phyloP scores from a whole-genome alignment of 345 rosid species.

The Eucalyptus albens region DNA sequence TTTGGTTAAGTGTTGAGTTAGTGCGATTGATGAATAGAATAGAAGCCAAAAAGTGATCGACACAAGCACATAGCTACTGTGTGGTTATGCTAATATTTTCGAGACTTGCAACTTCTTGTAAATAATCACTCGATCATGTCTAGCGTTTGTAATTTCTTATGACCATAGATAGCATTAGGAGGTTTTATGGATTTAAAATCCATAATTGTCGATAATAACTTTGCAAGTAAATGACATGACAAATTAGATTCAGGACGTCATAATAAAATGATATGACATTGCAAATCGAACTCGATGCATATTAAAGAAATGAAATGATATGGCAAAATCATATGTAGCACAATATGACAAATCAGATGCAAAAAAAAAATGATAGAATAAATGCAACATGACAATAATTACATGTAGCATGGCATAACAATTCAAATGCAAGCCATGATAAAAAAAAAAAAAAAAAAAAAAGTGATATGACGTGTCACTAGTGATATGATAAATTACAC shows the following conservation, averaged over 20 bases:
- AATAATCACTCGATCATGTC: not conserved
- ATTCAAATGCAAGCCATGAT: not conserved
- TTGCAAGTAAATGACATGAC: not conserved
- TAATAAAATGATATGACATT: not conserved
- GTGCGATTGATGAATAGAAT: not conserved
- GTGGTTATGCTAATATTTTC: not conserved
- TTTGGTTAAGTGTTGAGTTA: not conserved
- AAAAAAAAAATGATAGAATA: not conserved
- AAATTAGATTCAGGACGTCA: not conserved
- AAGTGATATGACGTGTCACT: not conserved
- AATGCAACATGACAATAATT: not conserved
- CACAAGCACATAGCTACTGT: not conserved
- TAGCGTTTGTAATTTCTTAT: not conserved
- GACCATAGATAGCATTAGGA: not conserved
- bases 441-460: not conserved
- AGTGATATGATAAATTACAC: not conserved
- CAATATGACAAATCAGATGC: not conserved
- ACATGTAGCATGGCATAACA: not conserved
- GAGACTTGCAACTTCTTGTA: not conserved
- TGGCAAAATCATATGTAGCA: not conserved
- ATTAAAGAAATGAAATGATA: not conserved
- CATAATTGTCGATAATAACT: not conserved
- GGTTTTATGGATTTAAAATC: not conserved
- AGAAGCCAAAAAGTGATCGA: not conserved
- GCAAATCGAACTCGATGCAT: not conserved